Base-by-base conservation (phyloP, 2,329 filamentous ascomycete genomes). In the Colletotrichum viniferum region DNA sequence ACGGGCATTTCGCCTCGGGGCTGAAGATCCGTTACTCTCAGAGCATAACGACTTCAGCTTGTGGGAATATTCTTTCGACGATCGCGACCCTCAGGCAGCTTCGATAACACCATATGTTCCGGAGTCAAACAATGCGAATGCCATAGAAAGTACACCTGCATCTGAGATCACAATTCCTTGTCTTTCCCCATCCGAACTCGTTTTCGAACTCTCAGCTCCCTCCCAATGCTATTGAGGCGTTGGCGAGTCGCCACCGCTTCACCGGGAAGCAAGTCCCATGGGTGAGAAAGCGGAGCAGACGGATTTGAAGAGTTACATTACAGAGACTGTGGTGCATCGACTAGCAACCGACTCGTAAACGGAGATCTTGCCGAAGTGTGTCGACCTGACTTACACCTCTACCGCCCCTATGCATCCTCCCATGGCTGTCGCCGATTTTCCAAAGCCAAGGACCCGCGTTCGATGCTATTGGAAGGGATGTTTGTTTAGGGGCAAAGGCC, bases 401-500 rank as follows among this genome's bases (percentile, higher is more conserved):
- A 52, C n/a, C n/a, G 12, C 43, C 43, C 43, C n/a, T 52, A 52
- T 24, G 0, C 12, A 0, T 7, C 10, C n/a, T 1, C 21, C n/a
- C 43, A 52, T 52, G 43, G 43, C 4, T 52, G n/a, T 0, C n/a
- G 2, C 43, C n/a, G 43, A 21, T 7, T 7, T 7, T 21, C 10
- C n/a, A 7, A 52, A 52, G 10, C 4, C 3, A 21, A 52, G 43
- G 43, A 52, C 43, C 4, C 43, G 43, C 10, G 0, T 52, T 52
- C 43, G 43, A 7, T 52, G 43, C 43, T 52, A 52, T 21, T 52
- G 43, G 43, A 52, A 52, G 7, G 43, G 43, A 13, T 52, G 43
- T 0, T 52, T 3, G 0, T 52, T 52, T 0, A 13, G n/a, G n/a
- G 43, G 43, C 0, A 52, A 0, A 52, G 43, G 0, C 0, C 43